A percentile compares a stretch with the other conserved stretches of the same genome.
These are phyloP conservation scores for Casuarina cunninghamiana DNA, from an alignment of 306 rosid genomes.

Conservation along the genomic window DNA sequence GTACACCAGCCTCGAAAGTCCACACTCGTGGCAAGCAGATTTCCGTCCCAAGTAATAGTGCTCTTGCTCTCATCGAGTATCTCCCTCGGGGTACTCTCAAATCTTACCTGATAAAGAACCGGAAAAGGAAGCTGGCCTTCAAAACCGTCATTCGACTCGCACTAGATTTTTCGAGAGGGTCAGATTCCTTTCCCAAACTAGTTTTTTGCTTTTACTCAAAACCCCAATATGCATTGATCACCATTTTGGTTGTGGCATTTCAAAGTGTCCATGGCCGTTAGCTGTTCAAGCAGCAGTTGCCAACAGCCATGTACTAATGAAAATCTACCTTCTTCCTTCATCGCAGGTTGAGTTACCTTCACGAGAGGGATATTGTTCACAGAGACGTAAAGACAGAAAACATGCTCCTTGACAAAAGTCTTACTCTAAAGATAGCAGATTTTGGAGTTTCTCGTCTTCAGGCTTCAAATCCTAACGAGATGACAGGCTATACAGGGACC, in stretches of 20 bases:
- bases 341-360: constrained; percentile 3
- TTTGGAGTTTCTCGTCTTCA: neutral
- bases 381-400: constrained; percentile 13
- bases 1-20: neutral
- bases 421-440: neutral
- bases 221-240: neutral
- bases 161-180: constrained; percentile 5
- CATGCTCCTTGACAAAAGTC: constrained; percentile 13
- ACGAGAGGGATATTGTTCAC: neutral
- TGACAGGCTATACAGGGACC: constrained; percentile 15
- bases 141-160: neutral
- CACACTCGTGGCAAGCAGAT: neutral
- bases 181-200: neutral
- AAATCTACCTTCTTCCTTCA: no score
- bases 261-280: neutral
- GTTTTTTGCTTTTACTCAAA: neutral
- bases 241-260: neutral
- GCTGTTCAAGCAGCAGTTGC: neutral
- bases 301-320: neutral
- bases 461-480: neutral
- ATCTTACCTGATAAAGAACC: constrained; percentile 1
- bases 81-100: constrained; percentile 1
- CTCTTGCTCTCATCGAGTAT: constrained; percentile 1
- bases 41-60: neutral
- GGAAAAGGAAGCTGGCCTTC: constrained; percentile 3